Conservation (phyloP, 1,284 basidiomycete genomes). For the Apiotrichum gracile region DNA sequence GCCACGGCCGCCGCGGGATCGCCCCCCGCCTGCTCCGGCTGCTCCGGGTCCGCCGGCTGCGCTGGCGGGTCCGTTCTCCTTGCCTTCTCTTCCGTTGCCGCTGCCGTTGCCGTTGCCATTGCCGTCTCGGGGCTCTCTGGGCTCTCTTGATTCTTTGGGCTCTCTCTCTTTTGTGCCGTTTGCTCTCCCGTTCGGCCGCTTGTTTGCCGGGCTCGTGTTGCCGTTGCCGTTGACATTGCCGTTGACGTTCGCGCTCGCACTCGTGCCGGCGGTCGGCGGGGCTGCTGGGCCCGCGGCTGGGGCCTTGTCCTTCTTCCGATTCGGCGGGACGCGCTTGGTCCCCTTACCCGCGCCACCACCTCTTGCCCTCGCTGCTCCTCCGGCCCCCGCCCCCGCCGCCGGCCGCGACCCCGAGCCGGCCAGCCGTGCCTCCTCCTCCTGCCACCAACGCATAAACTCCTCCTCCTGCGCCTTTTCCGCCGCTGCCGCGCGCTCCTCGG, state of each 20-base stretch:
- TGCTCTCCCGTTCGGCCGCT: background rate
- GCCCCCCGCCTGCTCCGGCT: too few relatives aligned
- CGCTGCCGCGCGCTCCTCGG: slow-evolving; percentile 56
- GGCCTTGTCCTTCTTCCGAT: background rate
- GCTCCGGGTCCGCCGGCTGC: too few relatives aligned
- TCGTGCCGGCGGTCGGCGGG: background rate
- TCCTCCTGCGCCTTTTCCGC: slow-evolving; percentile 57
- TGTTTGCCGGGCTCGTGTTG: too few relatives aligned
- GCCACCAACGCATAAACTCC: slow-evolving; percentile 81
- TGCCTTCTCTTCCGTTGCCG: background rate
- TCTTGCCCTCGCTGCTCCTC: background rate
- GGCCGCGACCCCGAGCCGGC: background rate
- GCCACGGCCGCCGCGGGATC: too few relatives aligned
- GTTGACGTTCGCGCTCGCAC: background rate
- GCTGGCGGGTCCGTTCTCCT: too few relatives aligned
- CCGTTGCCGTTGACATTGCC: background rate
- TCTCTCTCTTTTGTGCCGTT: background rate
- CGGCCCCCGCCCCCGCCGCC: background rate
- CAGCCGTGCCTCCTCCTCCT: slow-evolving; percentile 63
- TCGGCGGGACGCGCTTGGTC: background rate
- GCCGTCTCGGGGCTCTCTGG: too few relatives aligned
- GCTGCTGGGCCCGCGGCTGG: background rate
- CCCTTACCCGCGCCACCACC: background rate
- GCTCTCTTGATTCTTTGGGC: too few relatives aligned
- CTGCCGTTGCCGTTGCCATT: background rate